Conservation (phyloP, 306 rosid genomes). For the Cercis canadensis region DNA sequence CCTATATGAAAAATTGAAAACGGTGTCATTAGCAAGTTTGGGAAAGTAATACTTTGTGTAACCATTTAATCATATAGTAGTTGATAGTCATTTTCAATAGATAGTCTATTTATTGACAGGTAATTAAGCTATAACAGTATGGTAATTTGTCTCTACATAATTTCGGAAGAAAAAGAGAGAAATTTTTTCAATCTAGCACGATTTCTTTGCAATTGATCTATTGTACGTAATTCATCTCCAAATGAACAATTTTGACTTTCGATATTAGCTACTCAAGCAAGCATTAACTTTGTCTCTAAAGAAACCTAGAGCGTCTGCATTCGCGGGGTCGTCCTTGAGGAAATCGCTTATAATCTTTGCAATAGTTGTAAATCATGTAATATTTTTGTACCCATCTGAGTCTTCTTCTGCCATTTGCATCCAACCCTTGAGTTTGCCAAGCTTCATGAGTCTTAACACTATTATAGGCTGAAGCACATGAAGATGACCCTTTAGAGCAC, state of each 20-base stretch:
- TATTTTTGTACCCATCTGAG: conserved; percentile 58
- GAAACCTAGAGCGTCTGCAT: conserved; percentile 39
- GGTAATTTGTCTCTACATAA: no score
- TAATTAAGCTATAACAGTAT: no score
- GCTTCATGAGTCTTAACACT: not conserved
- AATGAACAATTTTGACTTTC: not conserved
- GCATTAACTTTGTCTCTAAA: not conserved
- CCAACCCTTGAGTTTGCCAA: conserved; percentile 37
- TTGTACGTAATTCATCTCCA: not conserved
- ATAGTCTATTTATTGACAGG: no score
- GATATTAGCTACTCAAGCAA: no score
- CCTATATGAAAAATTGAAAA: no score
- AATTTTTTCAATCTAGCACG: no score
- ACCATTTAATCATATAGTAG: no score
- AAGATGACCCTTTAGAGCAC: conserved; percentile 27
- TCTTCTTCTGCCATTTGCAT: conserved; percentile 51
- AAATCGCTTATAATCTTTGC: conserved; percentile 51
- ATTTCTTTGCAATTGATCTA: no score
- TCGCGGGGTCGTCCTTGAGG: conserved; percentile 56
- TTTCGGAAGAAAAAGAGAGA: no score
- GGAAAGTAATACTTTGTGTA: no score
- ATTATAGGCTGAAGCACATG: conserved; percentile 12
- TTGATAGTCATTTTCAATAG: no score
- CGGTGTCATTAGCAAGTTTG: no score
- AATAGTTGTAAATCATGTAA: conserved; percentile 57